phyloP scores from a whole-genome alignment of 2,329 filamentous ascomycete genomes.

The Fusarium subtropicale region DNA sequence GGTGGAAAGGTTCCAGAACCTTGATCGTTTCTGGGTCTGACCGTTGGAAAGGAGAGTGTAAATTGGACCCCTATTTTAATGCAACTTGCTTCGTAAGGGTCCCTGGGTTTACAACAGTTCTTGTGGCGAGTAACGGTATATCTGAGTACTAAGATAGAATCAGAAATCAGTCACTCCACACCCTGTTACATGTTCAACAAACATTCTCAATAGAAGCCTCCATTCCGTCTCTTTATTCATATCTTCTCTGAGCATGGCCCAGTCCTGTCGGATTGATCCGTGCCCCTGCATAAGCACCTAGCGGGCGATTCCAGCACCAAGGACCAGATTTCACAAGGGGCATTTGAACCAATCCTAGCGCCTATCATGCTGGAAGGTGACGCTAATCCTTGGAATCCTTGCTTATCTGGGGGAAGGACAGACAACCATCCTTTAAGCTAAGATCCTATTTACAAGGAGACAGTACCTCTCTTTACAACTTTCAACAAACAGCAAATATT shows the following conservation, averaged over 20 bases:
- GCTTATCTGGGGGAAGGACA: conserved; percentile 44
- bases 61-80: conserved; percentile 42
- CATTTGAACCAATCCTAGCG: conserved; percentile 41
- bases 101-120: neutral
- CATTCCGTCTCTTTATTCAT: conserved; percentile 6
- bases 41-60: conserved; percentile 35
- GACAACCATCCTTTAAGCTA: conserved; percentile 21
- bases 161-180: neutral
- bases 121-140: too few relatives aligned
- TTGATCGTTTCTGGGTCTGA: neutral
- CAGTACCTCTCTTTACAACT: conserved; percentile 4
- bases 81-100: conserved; percentile 4
- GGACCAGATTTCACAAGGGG: conserved; percentile 37
- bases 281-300: conserved; percentile 38
- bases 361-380: conserved; percentile 35
- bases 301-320: conserved; percentile 33
- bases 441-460: conserved; percentile 1
- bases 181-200: neutral
- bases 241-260: neutral
- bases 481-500: conserved; percentile 20
- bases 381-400: conserved; percentile 32
- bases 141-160: neutral
- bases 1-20: neutral
- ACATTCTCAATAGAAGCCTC: conserved; percentile 3
- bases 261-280: conserved; percentile 29